Base-by-base conservation (phyloP, 306 rosid genomes). In the Prinsepia uniflora region DNA sequence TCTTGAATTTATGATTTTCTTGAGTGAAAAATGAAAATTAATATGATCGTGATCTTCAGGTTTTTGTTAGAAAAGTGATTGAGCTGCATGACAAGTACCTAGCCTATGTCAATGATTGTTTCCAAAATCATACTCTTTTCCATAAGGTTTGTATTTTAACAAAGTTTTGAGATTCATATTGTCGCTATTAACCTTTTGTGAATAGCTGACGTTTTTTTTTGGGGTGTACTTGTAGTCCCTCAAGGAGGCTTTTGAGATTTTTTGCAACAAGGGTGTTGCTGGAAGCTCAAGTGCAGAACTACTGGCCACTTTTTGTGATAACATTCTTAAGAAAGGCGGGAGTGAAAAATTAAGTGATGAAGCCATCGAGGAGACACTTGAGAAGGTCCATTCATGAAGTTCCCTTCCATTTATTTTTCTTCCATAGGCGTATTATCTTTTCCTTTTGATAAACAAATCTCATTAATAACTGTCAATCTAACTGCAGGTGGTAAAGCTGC, bases 41-140 rank as follows among this genome's bases (percentile, higher is more conserved):
- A 81, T 71, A 47, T 24, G 58, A 63, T 78, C 70, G 18, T 65
- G 67, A 62, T 72, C 64, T 78, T 75, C 86, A 85, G 89, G 84
- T 79, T 73, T 85, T 85, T 43, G 81, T 82, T 22, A 79, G 86
- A 82, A 85, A 82, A 75, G 86, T 85, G 61, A 85, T 85, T 45
- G 89, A 82, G 74, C 79, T 85, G 45, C 89, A 85, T 22, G 89
- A 85, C 77, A 85, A 85, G 46, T 85, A 85, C 73, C 71, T 79
- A 40, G 86, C 84, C 45, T 84, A 90, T 67, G 96, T 93, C 79
- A 88, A 84, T 50, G 82, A 84, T 43, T 90, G 96, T 81, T 93
- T 93, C 79, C 96, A 86, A 84, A 90, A 90, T 77, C 98, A 85
- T 72, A 79, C 86, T 2, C 86, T 85, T 74, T 85, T 85, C 74